Conservation (phyloP, 2,329 filamentous ascomycete genomes). For the Pseudogymnoascus sp. region DNA sequence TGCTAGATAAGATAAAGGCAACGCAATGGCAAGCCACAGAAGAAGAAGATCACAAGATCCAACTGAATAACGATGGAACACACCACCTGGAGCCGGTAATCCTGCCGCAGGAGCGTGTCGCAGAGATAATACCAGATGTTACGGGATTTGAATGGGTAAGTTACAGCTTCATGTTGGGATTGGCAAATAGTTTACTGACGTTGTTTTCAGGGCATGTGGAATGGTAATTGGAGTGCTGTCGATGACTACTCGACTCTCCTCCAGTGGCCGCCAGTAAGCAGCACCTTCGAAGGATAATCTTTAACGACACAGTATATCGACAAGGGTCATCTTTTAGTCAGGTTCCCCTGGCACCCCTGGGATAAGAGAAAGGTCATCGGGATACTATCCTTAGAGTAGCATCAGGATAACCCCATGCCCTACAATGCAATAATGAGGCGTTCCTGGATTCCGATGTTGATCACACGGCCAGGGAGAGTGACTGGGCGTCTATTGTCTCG, state of each 20-base stretch:
- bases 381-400: not conserved
- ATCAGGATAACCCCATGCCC: not conserved
- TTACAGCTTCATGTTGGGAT: not conserved
- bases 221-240: slow-evolving; percentile 1
- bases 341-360: not conserved
- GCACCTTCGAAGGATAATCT: not conserved
- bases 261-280: not conserved
- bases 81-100: not conserved
- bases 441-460: not conserved
- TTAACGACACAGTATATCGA: not conserved
- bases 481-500: not conserved
- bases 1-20: slow-evolving; percentile 10
- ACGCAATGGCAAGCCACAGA: not conserved
- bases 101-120: not conserved
- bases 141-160: slow-evolving; percentile 6
- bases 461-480: not conserved
- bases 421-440: not conserved
- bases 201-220: not conserved
- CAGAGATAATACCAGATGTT: not conserved
- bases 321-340: not conserved
- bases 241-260: slow-evolving; percentile 1
- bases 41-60: not conserved
- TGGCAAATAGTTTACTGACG: not conserved
- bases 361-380: not conserved
- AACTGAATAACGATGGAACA: not conserved